phyloP scores from a whole-genome alignment of 208 protist species.

The Balamuthia mandrillaris region DNA sequence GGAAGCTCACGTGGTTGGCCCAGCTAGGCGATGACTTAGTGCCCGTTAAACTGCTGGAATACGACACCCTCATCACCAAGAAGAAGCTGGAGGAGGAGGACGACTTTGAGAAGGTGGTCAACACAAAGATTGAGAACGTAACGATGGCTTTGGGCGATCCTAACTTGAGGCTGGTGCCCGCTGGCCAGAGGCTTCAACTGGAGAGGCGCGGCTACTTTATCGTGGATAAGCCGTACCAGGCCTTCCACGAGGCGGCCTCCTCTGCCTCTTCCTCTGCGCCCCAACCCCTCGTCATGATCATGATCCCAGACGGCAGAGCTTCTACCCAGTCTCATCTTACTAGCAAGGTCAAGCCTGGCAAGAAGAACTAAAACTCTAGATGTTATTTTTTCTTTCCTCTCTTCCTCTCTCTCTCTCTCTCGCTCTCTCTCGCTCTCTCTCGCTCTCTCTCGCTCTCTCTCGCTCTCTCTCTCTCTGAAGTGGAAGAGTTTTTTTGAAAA shows the following conservation, averaged over 20 bases:
- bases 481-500: no score
- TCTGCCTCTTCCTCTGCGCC: no score
- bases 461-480: no score
- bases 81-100: constrained; percentile 89
- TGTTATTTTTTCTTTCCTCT: no score
- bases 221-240: constrained; percentile 79
- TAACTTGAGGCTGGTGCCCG: constrained; percentile 79
- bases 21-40: not conserved
- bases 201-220: constrained; percentile 97
- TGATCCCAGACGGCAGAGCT: constrained; percentile 71
- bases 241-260: constrained; percentile 57
- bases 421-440: no score
- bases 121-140: constrained; percentile 51
- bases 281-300: constrained; percentile 55
- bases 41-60: constrained; percentile 86
- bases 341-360: no score
- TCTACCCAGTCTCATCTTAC: no score
- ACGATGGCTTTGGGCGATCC: constrained; percentile 82
- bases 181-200: constrained; percentile 87
- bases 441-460: no score
- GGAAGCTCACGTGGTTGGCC: constrained; percentile 95
- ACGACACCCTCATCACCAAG: constrained; percentile 94
- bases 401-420: no score
- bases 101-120: constrained; percentile 88
- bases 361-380: no score